Conservation (phyloP, 1,284 basidiomycete species). For the Pulchroboletus neoregius region DNA sequence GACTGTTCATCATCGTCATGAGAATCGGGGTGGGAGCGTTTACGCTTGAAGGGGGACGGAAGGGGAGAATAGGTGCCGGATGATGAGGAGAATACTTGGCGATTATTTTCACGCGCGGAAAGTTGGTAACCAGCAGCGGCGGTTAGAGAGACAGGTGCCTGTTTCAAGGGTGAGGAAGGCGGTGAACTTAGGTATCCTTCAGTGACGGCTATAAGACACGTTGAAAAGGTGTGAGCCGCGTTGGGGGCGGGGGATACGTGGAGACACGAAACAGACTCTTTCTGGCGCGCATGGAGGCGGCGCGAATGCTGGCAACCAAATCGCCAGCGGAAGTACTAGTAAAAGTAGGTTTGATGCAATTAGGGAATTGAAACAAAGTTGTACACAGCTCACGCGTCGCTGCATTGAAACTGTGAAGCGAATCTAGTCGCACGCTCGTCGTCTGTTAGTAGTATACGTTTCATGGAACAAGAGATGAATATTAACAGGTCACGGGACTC, state of each 20-base stretch:
- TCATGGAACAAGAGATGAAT: slow-evolving; percentile 24
- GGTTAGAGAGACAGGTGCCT: slow-evolving; percentile 25
- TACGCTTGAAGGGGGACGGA: slow-evolving; percentile 36
- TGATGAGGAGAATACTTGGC: slow-evolving; percentile 31
- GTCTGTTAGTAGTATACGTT: slow-evolving; percentile 44
- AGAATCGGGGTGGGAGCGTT: slow-evolving; percentile 27
- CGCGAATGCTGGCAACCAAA: slow-evolving; percentile 31
- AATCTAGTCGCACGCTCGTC: slow-evolving; percentile 34
- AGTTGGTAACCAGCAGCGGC: slow-evolving; percentile 19
- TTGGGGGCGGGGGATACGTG: slow-evolving; percentile 18
- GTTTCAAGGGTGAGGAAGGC: slow-evolving; percentile 31
- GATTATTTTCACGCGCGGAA: slow-evolving; percentile 32
- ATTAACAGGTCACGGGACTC: no score
- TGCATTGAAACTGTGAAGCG: slow-evolving; percentile 27
- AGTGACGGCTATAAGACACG: slow-evolving; percentile 29
- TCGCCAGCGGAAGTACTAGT: slow-evolving; percentile 21
- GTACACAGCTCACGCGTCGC: slow-evolving; percentile 23
- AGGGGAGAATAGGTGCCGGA: slow-evolving; percentile 27
- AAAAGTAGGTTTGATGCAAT: slow-evolving; percentile 8
- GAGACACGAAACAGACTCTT: slow-evolving; percentile 32
- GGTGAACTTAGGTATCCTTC: slow-evolving; percentile 34
- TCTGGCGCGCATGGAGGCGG: slow-evolving; percentile 33
- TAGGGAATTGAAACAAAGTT: slow-evolving; percentile 4
- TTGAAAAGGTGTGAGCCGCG: slow-evolving; percentile 30
- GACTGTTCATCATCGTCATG: slow-evolving; percentile 23